phyloP scores from a whole-genome alignment of 2,329 filamentous ascomycete species.

The Fonsecaea erecta region DNA sequence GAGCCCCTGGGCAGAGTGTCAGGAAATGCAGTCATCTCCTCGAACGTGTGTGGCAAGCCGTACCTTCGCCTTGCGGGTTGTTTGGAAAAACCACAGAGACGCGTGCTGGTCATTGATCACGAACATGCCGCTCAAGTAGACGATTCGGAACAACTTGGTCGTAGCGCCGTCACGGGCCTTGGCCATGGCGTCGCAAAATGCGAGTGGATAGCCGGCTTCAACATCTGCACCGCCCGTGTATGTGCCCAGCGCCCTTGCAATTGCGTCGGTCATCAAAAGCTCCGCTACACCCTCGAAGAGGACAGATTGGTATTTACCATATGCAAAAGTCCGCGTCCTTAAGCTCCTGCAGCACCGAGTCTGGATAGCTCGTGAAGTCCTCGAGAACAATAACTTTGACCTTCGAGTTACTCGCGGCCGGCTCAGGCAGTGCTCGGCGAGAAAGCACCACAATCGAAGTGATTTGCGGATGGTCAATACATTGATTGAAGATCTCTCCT shows the following conservation, averaged over 20 bases:
- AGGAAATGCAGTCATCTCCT: neutral
- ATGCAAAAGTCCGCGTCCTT: constrained; percentile 53
- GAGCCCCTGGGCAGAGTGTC: neutral
- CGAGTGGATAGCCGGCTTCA: constrained; percentile 25
- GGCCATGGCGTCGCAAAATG: constrained; percentile 27
- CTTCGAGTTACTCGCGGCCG: constrained; percentile 55
- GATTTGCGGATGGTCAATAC: constrained; percentile 57
- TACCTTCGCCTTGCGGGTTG: constrained; percentile 8
- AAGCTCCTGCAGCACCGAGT: constrained; percentile 48
- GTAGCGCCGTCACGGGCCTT: neutral
- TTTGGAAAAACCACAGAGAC: constrained; percentile 18
- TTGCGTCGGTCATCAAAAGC: neutral
- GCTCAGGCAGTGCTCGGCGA: constrained; percentile 50
- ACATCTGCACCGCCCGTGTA: constrained; percentile 16
- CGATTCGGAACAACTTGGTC: constrained; percentile 19
- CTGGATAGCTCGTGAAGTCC: constrained; percentile 60
- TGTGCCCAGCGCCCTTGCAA: constrained; percentile 14
- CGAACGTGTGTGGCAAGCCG: neutral
- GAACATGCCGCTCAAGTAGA: constrained; percentile 25
- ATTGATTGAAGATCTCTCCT: constrained; percentile 57
- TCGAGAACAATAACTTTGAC: constrained; percentile 56
- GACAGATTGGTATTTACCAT: constrained; percentile 42
- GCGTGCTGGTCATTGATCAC: constrained; percentile 18
- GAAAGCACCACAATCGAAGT: constrained; percentile 58
- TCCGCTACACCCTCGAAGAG: neutral